These are phyloP conservation scores for Chimonanthus praecox DNA, from an alignment of 164 flowering plant genomes.

Conservation along the genomic window DNA sequence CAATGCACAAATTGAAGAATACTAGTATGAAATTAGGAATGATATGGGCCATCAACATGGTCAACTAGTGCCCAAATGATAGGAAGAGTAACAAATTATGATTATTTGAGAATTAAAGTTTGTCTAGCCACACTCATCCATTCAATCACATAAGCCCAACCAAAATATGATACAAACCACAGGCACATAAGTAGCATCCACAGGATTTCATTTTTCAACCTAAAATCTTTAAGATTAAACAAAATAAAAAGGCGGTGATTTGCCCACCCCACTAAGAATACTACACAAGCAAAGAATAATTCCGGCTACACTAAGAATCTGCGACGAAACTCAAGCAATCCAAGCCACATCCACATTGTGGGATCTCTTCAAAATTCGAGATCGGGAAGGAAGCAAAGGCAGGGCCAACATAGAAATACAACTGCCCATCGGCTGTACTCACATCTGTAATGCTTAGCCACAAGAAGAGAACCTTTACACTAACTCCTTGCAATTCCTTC, in stretches of 20 bases:
- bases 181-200: not conserved
- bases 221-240: not conserved
- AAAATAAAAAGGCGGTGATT: not conserved
- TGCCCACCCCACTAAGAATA: not conserved
- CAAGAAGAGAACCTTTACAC: conserved; percentile 23
- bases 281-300: not conserved
- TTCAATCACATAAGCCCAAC: not conserved
- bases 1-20: too few relatives aligned
- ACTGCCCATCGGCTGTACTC: conserved; percentile 4
- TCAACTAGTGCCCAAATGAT: too few relatives aligned
- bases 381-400: conserved; percentile 23
- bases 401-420: conserved; percentile 24
- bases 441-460: conserved; percentile 26
- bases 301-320: not conserved
- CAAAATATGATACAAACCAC: not conserved
- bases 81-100: too few relatives aligned
- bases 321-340: conserved; percentile 1
- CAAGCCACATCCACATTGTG: conserved; percentile 15
- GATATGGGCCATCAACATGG: too few relatives aligned
- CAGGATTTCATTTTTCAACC: not conserved
- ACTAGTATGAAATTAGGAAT: too few relatives aligned
- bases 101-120: too few relatives aligned
- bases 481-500: conserved; percentile 27
- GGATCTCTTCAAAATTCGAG: conserved; percentile 24
- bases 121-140: too few relatives aligned